Evolutionary conservation across 805 yeast genomes (phyloP).

Genomic region (Tetrapisispora pingtungensis): DNA sequence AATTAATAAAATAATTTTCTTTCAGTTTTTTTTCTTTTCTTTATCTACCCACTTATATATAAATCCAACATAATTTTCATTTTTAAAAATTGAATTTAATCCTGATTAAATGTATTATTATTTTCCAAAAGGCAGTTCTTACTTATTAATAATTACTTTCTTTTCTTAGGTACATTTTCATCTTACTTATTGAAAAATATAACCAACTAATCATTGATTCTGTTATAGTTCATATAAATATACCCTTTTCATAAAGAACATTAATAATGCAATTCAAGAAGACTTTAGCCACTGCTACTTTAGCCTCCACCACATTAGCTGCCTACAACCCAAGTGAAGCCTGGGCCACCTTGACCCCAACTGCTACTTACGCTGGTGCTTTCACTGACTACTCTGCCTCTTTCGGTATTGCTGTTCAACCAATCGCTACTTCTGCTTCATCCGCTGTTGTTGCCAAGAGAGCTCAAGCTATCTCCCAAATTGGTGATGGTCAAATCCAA

Average conservation of each 20-base stretch:
- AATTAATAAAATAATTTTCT: too few species aligned
- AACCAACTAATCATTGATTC: not conserved
- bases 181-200: too few species aligned
- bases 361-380: constrained; percentile 44
- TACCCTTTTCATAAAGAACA: not conserved
- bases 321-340: constrained; percentile 50
- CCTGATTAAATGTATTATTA: too few species aligned
- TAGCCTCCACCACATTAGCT: constrained; percentile 33
- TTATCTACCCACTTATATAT: not conserved
- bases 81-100: too few species aligned
- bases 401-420: constrained; percentile 62
- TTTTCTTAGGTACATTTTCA: too few species aligned
- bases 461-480: constrained; percentile 31
- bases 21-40: too few species aligned
- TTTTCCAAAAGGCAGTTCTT: too few species aligned
- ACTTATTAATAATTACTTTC: too few species aligned
- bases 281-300: constrained; percentile 7
- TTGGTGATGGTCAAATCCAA: constrained; percentile 36
- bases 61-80: not conserved
- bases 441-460: constrained; percentile 28
- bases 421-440: constrained; percentile 31
- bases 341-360: constrained; percentile 65
- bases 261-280: constrained; percentile 16
- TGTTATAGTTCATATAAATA: not conserved
- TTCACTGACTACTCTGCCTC: constrained; percentile 42